Evolutionary conservation across 257 asterid genomes (phyloP), one percentile per base, ranked within the genome.

Genomic region (Lithospermum erythrorhizon): DNA sequence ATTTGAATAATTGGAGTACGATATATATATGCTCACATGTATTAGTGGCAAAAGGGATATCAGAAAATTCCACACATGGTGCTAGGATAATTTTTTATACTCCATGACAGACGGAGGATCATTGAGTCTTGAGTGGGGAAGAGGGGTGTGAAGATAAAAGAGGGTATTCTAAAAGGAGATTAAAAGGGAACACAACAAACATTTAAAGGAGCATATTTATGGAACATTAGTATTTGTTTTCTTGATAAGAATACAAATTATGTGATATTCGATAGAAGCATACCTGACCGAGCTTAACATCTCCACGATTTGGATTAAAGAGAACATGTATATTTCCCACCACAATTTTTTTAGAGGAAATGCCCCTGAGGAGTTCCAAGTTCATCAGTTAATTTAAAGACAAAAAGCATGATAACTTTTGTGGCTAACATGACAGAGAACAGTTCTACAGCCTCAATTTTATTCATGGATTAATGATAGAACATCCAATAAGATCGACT

Each of bases 261-360:
- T 25, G 37, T 30, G 59, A 47, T 13, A 52, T 21, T 51, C 51
- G 23, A 61, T 15, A 8, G 55, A 22, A 63, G 60, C 54, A 35
- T 72, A 89, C 97, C 97, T 89, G 97, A 35, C 96, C 96, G 74
- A 90, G 78, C 73, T 90, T 90, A 72, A 90, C 70, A 71, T 90
- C 97, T 79, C 97, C 97, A 57, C 94, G 95, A 24, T 79, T 81
- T 20, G 96, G 97, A 69, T 90, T 90, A 78, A 72, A 90, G 61
- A 90, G 95, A 54, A 80, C 88, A 65, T 90, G 97, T 68, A 74
- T 81, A 72, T 87, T 90, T 60, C 95, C 97, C 24, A 90, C 87
- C 69, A 90, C 54, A 68, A 90, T 66, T 61, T 75, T 69, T 59
- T 66, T 77, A 21, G 82, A 68, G 58, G 79, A 55, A 45, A 67